A percentile compares a stretch with the other conserved stretches of the same genome.
Conservation (phyloP, 2,329 filamentous ascomycete species). For the Talaromyces piceae region DNA sequence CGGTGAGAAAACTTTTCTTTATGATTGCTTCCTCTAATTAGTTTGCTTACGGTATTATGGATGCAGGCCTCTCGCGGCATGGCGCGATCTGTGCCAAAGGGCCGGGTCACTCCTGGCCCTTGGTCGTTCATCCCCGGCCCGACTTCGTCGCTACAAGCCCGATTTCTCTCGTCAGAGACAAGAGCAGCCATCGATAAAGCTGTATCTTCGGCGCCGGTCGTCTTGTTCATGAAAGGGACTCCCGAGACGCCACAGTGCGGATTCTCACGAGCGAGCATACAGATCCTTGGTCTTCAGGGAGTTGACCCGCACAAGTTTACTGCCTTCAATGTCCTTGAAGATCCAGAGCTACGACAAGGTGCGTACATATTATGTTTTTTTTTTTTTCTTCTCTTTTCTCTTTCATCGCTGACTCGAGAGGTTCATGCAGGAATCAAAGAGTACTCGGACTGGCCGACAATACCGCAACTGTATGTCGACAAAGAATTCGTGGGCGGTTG, state of each 20-base stretch:
- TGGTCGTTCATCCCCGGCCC: conserved; percentile 8
- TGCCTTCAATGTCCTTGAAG: conserved; percentile 96
- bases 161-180: conserved; percentile 73
- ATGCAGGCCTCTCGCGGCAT: conserved; percentile 6
- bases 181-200: conserved; percentile 83
- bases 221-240: conserved; percentile 99
- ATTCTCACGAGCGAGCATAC: conserved; percentile 89
- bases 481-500: conserved; percentile 98
- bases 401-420: neutral
- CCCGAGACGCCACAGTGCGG: conserved; percentile 94
- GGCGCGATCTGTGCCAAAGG: conserved; percentile 2
- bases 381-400: neutral
- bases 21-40: neutral
- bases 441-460: conserved; percentile 98
- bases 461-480: conserved; percentile 90
- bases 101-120: conserved; percentile 1
- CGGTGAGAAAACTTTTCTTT: neutral
- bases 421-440: conserved; percentile 76
- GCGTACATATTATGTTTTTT: conserved; percentile 18
- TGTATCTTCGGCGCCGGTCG: conserved; percentile 78
- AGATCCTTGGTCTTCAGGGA: conserved; percentile 89
- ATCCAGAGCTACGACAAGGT: conserved; percentile 78
- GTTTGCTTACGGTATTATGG: neutral
- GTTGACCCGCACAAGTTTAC: conserved; percentile 93
- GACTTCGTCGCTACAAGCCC: conserved; percentile 31